These are phyloP conservation scores for Aspergillus conjunctus DNA, from an alignment of 495 filamentous ascomycete genomes.

Conservation along the genomic window DNA sequence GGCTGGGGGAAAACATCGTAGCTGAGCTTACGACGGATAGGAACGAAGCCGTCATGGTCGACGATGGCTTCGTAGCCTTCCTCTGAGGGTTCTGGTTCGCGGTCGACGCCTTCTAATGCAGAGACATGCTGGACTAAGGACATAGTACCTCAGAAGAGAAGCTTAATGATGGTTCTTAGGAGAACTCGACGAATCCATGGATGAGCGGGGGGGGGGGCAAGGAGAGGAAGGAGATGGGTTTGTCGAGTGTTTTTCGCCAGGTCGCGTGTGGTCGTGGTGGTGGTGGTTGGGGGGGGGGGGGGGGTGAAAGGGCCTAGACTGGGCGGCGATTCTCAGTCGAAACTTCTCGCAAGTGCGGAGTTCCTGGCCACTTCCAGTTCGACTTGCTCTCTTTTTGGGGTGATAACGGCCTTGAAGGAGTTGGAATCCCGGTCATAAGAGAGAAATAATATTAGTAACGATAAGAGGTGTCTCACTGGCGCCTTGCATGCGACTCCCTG, in stretches of 20 bases:
- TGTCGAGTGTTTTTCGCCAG: neutral
- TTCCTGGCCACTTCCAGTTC: constrained; percentile 2
- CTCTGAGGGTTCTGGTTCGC: constrained; percentile 28
- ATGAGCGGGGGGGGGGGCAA: neutral
- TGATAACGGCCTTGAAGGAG: no score
- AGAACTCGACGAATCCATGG: neutral
- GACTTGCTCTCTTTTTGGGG: neutral
- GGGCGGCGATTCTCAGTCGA: constrained; percentile 6
- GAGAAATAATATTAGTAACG: neutral
- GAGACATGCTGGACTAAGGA: constrained; percentile 49
- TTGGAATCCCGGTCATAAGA: no score
- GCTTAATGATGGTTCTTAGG: neutral
- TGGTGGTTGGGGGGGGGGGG: constrained; percentile 4
- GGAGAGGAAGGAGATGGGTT: neutral
- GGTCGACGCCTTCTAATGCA: constrained; percentile 44
- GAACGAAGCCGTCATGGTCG: constrained; percentile 12
- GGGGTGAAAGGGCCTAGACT: neutral
- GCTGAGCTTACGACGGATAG: constrained; percentile 35
- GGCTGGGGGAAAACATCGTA: constrained; percentile 37
- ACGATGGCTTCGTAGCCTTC: constrained; percentile 16
- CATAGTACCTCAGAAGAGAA: constrained; percentile 27
- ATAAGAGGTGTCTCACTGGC: neutral
- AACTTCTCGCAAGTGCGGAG: constrained; percentile 5
- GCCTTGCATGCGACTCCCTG: neutral
- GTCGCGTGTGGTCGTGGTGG: constrained; percentile 5